Evolutionary conservation across 2,329 filamentous ascomycete species (phyloP), one percentile per base, ranked within the genome.

Genomic region (Phoma sp.): DNA sequence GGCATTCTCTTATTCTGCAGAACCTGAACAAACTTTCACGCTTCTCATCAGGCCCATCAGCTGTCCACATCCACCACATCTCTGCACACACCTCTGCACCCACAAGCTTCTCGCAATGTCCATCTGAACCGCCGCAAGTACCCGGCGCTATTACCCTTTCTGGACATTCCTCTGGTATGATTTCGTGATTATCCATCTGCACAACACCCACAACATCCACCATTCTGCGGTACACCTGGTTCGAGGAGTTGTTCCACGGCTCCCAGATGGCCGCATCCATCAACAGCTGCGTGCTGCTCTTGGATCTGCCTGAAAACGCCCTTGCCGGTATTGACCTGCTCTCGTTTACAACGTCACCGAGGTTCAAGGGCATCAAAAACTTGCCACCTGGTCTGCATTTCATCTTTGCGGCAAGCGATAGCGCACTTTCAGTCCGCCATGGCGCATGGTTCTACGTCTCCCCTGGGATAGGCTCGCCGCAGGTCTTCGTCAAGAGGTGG

Each of bases 271-370:
- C 68, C n/a, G 61, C 69, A n/a, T 60, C 64, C 18, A 68, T 66
- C 35, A 73, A 70, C 41, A 69, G 70, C 51, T 73, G 69, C 46
- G 64, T 74, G 25, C 71, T 81, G 4, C 66, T 81, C 2, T 72
- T 82, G n/a, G 73, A 78, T 49, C 71, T 79, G 8, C 73, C 77
- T 7, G 71, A 75, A 29, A 69, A 76, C 42, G 78, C 81, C 1
- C 72, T 82, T 11, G 81, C 82, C 60, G 85, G 81, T 56, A 81
- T 85, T 66, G 73, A 83, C 67, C 60, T 83, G 43, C 78, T 87
- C 44, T 84, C 85, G 40, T 88, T 88, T 71, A 86, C 83, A 13
- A 83, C 84, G 4, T 84, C 84, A 9, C 77, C 83, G 9, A 81
- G 82, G 47, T 88, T 88, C 70, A 79, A 80, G 52, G 86, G 86